These are phyloP conservation scores for Fraxinus excelsior DNA, from an alignment of 257 asterid species.

Conservation along the genomic window DNA sequence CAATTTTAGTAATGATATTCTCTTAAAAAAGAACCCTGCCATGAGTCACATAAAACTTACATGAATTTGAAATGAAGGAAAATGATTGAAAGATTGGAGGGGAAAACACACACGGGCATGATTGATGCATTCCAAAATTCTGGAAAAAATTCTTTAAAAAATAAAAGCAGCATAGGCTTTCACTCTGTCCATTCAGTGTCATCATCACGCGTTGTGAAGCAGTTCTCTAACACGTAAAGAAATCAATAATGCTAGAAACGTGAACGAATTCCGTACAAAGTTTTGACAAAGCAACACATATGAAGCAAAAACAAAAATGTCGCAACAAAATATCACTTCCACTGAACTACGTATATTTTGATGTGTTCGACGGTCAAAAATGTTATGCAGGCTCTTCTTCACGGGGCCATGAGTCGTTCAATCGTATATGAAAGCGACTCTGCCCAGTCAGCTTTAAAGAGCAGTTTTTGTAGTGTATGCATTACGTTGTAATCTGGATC, in stretches of 20 bases:
- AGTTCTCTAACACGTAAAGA: background rate
- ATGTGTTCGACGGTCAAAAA: conserved; percentile 22
- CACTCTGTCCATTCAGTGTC: no score
- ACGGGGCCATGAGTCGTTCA: conserved; percentile 84
- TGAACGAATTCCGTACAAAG: background rate
- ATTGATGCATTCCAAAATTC: no score
- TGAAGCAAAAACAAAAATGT: conserved; percentile 16
- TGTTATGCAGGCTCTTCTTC: conserved; percentile 20
- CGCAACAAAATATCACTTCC: background rate
- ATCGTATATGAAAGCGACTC: conserved; percentile 69
- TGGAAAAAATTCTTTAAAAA: no score
- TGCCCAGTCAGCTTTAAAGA: conserved; percentile 85
- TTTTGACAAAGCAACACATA: background rate
- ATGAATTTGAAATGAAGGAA: no score
- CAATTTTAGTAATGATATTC: no score
- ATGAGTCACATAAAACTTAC: no score
- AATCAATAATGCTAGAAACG: background rate
- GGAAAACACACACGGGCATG: no score
- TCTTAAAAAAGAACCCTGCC: no score
- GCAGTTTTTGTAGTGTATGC: conserved; percentile 69
- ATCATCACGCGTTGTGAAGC: no score
- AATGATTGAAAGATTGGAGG: no score
- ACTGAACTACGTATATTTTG: conserved; percentile 29
- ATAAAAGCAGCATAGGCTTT: no score
- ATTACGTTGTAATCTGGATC: conserved; percentile 82